phyloP scores from a whole-genome alignment of 2,329 filamentous ascomycete genomes.

The Cercospora sp. region DNA sequence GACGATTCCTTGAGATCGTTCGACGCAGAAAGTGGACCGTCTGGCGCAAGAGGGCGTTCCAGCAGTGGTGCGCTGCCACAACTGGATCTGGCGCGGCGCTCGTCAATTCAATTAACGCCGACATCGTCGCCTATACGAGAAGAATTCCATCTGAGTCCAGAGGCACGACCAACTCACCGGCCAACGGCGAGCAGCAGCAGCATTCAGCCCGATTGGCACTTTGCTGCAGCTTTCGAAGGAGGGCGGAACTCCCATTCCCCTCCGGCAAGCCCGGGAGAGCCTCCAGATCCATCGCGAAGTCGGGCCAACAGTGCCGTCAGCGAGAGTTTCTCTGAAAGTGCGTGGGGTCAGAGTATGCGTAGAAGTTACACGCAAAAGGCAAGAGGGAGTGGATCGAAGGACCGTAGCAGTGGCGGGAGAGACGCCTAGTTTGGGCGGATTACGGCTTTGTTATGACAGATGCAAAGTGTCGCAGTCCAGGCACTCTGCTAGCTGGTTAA shows the following conservation, averaged over 20 bases:
- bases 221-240: conserved; percentile 46
- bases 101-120: conserved; percentile 37
- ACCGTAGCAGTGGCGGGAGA: not conserved
- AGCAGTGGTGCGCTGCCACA: not conserved
- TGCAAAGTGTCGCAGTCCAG: not conserved
- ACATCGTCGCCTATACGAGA: conserved; percentile 26
- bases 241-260: conserved; percentile 31
- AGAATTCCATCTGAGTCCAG: conserved; percentile 28
- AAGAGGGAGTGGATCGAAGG: not conserved
- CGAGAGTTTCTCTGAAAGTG: conserved; percentile 80
- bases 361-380: conserved; percentile 70
- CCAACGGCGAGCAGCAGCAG: conserved; percentile 31
- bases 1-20: conserved; percentile 39
- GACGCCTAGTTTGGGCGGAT: not conserved
- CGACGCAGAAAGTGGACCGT: conserved; percentile 23
- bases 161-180: conserved; percentile 20
- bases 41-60: not conserved
- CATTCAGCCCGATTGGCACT: conserved; percentile 49
- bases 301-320: conserved; percentile 69
- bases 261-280: conserved; percentile 30
- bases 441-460: not conserved
- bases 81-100: conserved; percentile 25
- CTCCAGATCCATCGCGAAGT: conserved; percentile 48
- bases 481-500: not conserved
- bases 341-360: conserved; percentile 90